Evolutionary conservation across 768 basidiomycete genomes (phyloP), one percentile per base, ranked within the genome.

Genomic region (Tricholoma matsutake): DNA sequence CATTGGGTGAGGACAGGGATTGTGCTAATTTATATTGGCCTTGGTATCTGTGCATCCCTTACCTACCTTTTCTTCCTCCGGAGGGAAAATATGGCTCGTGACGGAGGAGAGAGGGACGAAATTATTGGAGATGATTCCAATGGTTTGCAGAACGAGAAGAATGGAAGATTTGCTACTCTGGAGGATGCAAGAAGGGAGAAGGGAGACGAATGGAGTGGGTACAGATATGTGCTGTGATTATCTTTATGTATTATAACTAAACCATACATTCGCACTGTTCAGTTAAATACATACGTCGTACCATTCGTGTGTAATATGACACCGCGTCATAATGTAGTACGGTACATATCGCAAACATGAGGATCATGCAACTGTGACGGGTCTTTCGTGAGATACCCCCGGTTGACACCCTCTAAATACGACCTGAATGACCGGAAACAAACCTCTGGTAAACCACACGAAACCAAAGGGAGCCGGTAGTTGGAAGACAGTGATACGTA

Each of bases 191-290:
- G 85, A 74, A 71, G 77, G 58, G 86, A 85, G 65, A 89, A 88
- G 74, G 89, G 88, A 1, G 88, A 91, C 71, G 72, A 74, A 51
- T 90, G 88, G 88, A 89, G 87, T 66, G 89, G 89, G 22, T 92
- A 91, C 69, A 77, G 85, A 65, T 92, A 91, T 71, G 83, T 75
- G 14, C 68, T 85, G 47, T 89, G 69, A 81, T 52, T 45, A 56
- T 41, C 14, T 25, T 7, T 22, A 5, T 28, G 18, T 18, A 45
- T 20, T 22, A 4, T 45, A 22, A 7, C 22, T 20, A 20, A n/a
- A n/a, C n/a, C n/a, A n/a, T n/a, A n/a, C n/a, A n/a, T n/a, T n/a
- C n/a, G n/a, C n/a, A n/a, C n/a, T n/a, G n/a, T n/a, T n/a, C n/a
- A n/a, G n/a, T n/a, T n/a, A n/a, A n/a, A n/a, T n/a, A n/a, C n/a